Evolutionary conservation across 768 basidiomycete genomes (phyloP).

Genomic region (Hebeloma cylindrosporum): DNA sequence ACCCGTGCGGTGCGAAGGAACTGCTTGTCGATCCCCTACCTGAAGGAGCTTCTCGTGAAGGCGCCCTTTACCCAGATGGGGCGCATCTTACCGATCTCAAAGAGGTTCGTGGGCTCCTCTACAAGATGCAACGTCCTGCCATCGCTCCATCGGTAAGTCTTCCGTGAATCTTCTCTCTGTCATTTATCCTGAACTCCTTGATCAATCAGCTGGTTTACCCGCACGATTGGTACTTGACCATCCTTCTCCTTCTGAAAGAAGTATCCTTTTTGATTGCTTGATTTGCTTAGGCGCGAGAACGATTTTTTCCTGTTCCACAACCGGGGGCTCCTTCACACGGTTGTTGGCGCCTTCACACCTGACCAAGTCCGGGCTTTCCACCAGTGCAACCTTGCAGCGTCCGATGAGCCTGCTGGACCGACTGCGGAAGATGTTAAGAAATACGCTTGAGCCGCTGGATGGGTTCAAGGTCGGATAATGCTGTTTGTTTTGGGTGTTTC

Average conservation of each 20-base stretch:
- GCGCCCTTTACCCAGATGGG: conserved; percentile 82
- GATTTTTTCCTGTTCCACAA: conserved; percentile 89
- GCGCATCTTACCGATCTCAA: conserved; percentile 71
- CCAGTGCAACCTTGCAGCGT: conserved; percentile 86
- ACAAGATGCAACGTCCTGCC: conserved; percentile 86
- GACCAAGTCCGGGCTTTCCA: conserved; percentile 77
- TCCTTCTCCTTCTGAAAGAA: not conserved
- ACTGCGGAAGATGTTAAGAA: conserved; percentile 61
- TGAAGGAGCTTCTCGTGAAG: conserved; percentile 51
- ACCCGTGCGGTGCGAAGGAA: conserved; percentile 73
- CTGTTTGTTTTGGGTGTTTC: too few species aligned
- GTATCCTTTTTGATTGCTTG: not conserved
- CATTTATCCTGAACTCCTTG: not conserved
- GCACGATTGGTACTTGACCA: conserved; percentile 68
- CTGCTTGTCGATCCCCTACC: conserved; percentile 77
- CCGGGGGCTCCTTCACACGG: conserved; percentile 76
- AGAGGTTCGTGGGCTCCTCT: conserved; percentile 70
- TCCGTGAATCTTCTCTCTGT: not conserved
- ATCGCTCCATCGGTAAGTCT: conserved; percentile 73
- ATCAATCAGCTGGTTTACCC: conserved; percentile 70
- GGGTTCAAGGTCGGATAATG: too few species aligned
- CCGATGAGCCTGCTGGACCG: conserved; percentile 69
- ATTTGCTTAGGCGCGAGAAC: conserved; percentile 40
- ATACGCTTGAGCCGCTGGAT: conserved; percentile 42
- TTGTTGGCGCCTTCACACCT: conserved; percentile 72